Percentiles rank a stretch among this genome's conserved stretches.
These are phyloP conservation scores for Penicillium canescens DNA, from an alignment of 495 filamentous ascomycete species.

Conservation along the genomic window DNA sequence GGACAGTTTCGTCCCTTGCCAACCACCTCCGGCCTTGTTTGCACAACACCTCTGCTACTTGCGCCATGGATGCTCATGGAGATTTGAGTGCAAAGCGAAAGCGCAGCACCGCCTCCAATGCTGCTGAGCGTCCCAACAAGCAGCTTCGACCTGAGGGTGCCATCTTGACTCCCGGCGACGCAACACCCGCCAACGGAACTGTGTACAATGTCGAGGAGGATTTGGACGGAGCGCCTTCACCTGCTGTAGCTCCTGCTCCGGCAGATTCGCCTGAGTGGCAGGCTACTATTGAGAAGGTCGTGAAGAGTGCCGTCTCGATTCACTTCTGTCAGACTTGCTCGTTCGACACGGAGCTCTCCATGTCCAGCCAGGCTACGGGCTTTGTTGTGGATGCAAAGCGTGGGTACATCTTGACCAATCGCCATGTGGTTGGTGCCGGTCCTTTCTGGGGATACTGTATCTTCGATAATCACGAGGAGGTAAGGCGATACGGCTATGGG, in stretches of 20 bases:
- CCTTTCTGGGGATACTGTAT: slow-evolving; percentile 98
- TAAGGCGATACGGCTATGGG: slow-evolving; percentile 25
- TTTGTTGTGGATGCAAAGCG: slow-evolving; percentile 97
- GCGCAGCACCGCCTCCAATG: slow-evolving; percentile 50
- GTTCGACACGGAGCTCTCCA: slow-evolving; percentile 93
- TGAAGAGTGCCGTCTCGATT: slow-evolving; percentile 92
- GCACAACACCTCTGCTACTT: slow-evolving; percentile 1
- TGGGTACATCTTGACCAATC: slow-evolving; percentile 86
- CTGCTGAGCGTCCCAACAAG: slow-evolving; percentile 56
- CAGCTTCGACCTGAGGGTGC: slow-evolving; percentile 52
- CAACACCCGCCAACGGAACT: slow-evolving; percentile 49
- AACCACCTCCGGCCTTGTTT: slow-evolving; percentile 1
- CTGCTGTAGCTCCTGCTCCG: slow-evolving; percentile 49
- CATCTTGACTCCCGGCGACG: slow-evolving; percentile 41
- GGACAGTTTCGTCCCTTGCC: neutral
- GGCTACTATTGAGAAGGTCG: slow-evolving; percentile 88
- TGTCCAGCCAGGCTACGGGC: slow-evolving; percentile 92
- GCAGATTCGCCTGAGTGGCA: slow-evolving; percentile 97
- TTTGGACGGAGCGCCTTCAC: slow-evolving; percentile 36
- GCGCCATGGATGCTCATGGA: slow-evolving; percentile 53
- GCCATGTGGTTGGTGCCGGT: slow-evolving; percentile 94
- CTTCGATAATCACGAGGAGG: slow-evolving; percentile 96
- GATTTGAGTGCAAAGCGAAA: slow-evolving; percentile 61
- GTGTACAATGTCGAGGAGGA: slow-evolving; percentile 51
- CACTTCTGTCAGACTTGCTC: slow-evolving; percentile 98